Evolutionary conservation across 2,329 filamentous ascomycete species (phyloP).

Genomic region (Hymenotorrendiella dingleyae): DNA sequence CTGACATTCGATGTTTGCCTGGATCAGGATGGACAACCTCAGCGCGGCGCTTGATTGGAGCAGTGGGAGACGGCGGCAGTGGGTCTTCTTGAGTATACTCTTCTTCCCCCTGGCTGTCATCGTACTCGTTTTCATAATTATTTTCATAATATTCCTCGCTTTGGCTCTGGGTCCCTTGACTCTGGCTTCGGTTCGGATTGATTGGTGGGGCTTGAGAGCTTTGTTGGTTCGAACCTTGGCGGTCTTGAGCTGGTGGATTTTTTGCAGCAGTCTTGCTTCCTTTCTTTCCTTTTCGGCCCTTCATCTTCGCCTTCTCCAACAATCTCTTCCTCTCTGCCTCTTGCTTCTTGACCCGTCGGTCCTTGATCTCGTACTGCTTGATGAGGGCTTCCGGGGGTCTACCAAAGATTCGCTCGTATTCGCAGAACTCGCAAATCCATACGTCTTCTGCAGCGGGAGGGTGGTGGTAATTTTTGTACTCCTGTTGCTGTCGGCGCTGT

Average conservation of each 20-base stretch:
- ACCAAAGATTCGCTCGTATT: conserved; percentile 96
- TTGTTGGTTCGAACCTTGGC: conserved; percentile 24
- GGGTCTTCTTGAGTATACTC: conserved; percentile 31
- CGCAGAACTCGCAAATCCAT: conserved; percentile 98
- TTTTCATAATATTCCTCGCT: conserved; percentile 44
- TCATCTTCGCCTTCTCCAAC: conserved; percentile 90
- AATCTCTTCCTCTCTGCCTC: conserved; percentile 80
- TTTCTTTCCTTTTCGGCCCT: conserved; percentile 86
- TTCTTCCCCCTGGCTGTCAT: conserved; percentile 24
- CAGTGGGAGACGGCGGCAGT: conserved; percentile 20
- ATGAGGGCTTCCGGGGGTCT: conserved; percentile 77
- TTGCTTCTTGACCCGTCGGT: conserved; percentile 75
- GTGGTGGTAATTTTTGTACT: conserved; percentile 69
- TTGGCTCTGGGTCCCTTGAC: conserved; percentile 37
- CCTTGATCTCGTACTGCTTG: conserved; percentile 89
- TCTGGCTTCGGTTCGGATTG: conserved; percentile 28
- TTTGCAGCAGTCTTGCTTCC: conserved; percentile 48
- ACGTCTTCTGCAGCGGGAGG: conserved; percentile 67
- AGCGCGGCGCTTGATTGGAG: conserved; percentile 10
- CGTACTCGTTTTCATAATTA: conserved; percentile 3
- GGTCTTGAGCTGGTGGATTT: conserved; percentile 19
- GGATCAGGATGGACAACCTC: conserved; percentile 12
- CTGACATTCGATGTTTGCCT: conserved; percentile 9
- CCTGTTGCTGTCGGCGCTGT: conserved; percentile 70
- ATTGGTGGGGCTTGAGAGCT: conserved; percentile 33